Base-by-base conservation (phyloP, 1,284 basidiomycete genomes). In the Mrakiaceae sp. region DNA sequence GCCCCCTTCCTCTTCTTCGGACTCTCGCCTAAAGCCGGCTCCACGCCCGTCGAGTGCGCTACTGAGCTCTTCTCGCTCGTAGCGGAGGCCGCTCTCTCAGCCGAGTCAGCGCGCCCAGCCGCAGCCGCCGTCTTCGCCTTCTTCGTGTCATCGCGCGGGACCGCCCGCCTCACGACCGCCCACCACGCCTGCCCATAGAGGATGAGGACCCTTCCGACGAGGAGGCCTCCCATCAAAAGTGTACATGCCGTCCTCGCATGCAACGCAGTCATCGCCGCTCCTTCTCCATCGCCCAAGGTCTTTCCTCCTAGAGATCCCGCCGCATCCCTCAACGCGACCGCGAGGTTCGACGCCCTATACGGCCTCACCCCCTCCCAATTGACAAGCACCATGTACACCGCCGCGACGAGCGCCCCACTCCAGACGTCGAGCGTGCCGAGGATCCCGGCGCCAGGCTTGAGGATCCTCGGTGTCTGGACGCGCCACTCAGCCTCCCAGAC, bases 391-490 rank as follows among this genome's bases (percentile, higher is more conserved):
- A 57, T 43, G 55, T 57, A 57, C 5, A 47, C 3, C 8, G 7
- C 43, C 14, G 43, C 55, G 55, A 57, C n/a, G 12, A 57, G 12
- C 42, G 55, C 55, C 42, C 55, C 55, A 2, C 42, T 44, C 55
- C 55, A 57, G 55, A 57, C 3, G 55, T 57, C 55, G 43, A 57
- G 42, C 55, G 55, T 57, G 42, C 46, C 46, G 43, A 57, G 55
- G 5, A 16, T 8, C 4, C 46, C n/a, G 8, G 14, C 7, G 48
- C 48, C 48, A 8, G 43, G 7, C n/a, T 57, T 8, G 43, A 57
- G 55, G 14, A 57, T 16, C 4, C 42, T n/a, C 4, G 55, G 55
- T n/a, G 55, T 57, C 43, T 57, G 55, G 55, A 57, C 5, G 42
- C 4, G 3, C 55, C 55, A 57, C 4, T 57, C 43, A 3, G 12